Evolutionary conservation across 805 yeast genomes (phyloP), one percentile per base, ranked within the genome.

Genomic region (Saccharomycopsis guyanensis): DNA sequence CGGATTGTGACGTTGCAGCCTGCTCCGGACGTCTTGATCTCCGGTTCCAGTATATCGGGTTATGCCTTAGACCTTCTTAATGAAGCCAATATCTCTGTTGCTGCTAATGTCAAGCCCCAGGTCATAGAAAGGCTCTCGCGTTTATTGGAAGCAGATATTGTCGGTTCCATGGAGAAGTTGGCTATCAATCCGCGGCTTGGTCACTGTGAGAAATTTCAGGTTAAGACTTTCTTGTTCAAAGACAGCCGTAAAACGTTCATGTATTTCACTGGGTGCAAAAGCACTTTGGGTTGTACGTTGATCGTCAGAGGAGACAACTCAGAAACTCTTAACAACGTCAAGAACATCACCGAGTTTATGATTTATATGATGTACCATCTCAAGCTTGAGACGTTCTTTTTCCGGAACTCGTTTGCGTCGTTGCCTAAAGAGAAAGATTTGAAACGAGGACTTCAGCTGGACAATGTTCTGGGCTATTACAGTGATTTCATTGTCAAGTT

Each of bases 91-190:
- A 78, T 93, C 12, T 78, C 94, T 0, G 97, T 91, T 2, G 82
- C 89, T 1, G 76, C 80, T 34, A 80, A 85, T 53, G 74, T 87
- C 49, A 87, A 93, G 57, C 86, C 85, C 0, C 87, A 80, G 53
- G 89, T 88, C 1, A 73, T 93, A 37, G 83, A 81, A 52, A 70
- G 94, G 45, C 72, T 91, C 3, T 76, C 96, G 0, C 68, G 87
- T 45, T 70, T 87, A 52, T 83, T 96, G 0, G 80, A 77, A 42
- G 88, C 95, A 0, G 96, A 88, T 57, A 79, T 94, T 19, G 83
- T 86, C 18, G 78, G 82, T 18, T 82, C 97, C 0, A 82, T 88
- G 44, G 96, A 93, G 57, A 86, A 83, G 57, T 66, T 93, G 12
- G 86, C 93, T 10, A 72, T 80, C 54, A 72, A 69, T 35, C 78